Evolutionary conservation across 169 alveolate genomes (phyloP).

Genomic region (Eimeria nieschulzi): DNA sequence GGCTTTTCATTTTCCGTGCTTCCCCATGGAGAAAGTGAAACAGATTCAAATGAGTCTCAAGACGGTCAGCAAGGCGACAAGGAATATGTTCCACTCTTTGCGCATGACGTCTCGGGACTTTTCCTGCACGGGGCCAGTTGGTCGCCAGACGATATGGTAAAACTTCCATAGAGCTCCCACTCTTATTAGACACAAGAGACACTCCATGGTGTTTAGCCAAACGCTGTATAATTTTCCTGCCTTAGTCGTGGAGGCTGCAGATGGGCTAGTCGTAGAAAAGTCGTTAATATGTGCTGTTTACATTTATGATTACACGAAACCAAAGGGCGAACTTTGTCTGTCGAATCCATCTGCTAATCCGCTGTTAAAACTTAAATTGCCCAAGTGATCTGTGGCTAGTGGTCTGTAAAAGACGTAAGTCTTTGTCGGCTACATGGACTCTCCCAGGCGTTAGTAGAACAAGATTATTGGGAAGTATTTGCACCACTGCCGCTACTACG

Average conservation of each 20-base stretch:
- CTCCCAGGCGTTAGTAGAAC: conserved; percentile 37
- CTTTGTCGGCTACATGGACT: no score
- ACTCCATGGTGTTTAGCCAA: no score
- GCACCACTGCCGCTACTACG: conserved; percentile 52
- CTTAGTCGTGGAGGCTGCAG: no score
- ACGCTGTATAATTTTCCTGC: no score
- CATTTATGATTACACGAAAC: neutral
- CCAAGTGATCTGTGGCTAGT: no score
- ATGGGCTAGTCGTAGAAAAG: neutral
- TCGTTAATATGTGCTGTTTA: neutral
- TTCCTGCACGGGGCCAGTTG: conserved; percentile 95
- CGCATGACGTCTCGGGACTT: conserved; percentile 89
- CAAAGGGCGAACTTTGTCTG: no score
- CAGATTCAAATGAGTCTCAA: neutral
- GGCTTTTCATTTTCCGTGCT: conserved; percentile 86
- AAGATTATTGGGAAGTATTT: conserved; percentile 51
- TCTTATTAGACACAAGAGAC: neutral
- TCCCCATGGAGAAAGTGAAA: neutral
- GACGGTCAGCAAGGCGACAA: neutral
- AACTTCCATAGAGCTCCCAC: neutral
- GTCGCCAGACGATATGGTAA: conserved; percentile 76
- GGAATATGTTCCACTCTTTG: neutral
- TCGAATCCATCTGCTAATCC: no score
- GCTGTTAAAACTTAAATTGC: no score
- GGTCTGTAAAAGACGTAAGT: neutral